Evolutionary conservation across 2,329 filamentous ascomycete genomes (phyloP).

Genomic region (Pezizomycotina sp.): DNA sequence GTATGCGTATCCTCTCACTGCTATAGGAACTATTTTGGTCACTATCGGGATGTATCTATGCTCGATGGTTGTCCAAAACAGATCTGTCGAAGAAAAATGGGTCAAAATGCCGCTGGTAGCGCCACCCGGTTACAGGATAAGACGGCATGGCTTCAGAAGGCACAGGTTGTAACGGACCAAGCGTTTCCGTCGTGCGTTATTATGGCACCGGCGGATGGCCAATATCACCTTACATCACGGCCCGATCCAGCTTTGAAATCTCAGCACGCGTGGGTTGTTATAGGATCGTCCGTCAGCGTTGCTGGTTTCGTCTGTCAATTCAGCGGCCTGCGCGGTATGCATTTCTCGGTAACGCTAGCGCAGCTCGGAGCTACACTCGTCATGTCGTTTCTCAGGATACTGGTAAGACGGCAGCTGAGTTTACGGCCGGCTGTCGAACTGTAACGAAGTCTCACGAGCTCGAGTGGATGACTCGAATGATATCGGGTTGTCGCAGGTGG

Average conservation of each 20-base stretch:
- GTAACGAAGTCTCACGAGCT: constrained; percentile 14
- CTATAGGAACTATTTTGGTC: constrained; percentile 25
- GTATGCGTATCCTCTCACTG: constrained; percentile 26
- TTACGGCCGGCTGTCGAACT: constrained; percentile 3
- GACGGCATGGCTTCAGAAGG: constrained; percentile 21
- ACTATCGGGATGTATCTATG: constrained; percentile 26
- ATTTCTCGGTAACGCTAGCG: constrained; percentile 18
- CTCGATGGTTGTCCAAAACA: constrained; percentile 27
- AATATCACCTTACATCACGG: constrained; percentile 1
- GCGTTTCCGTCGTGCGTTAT: constrained; percentile 19
- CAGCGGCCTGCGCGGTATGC: constrained; percentile 19
- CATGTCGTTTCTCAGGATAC: constrained; percentile 12
- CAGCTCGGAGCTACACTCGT: constrained; percentile 16
- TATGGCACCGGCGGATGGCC: constrained; percentile 7
- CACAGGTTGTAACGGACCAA: constrained; percentile 21
- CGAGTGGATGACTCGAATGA: constrained; percentile 12
- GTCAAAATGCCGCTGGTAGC: background rate
- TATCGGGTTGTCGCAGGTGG: constrained; percentile 5
- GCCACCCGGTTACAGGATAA: background rate
- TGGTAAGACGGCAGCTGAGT: constrained; percentile 18
- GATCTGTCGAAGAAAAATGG: constrained; percentile 25
- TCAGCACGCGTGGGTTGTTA: constrained; percentile 1
- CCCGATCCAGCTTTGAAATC: background rate
- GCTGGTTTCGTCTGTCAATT: constrained; percentile 21
- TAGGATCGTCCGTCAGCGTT: constrained; percentile 9